Percentiles rank a stretch among this genome's conserved stretches.
These are phyloP conservation scores for Baudoinia panamericana DNA, from an alignment of 495 filamentous ascomycete species.

Conservation along the genomic window DNA sequence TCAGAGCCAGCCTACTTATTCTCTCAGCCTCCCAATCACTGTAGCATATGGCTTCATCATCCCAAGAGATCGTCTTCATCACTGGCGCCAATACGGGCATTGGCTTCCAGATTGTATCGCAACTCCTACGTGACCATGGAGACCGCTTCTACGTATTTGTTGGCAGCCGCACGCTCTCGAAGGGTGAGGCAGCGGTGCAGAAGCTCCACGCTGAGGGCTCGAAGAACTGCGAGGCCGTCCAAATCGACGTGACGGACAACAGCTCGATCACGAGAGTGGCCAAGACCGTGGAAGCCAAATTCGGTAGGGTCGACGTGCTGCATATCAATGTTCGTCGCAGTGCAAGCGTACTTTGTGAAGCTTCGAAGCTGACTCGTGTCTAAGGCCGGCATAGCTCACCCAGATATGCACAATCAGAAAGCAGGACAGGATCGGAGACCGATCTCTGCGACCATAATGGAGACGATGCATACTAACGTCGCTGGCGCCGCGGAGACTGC, in stretches of 20 bases:
- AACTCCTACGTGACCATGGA: constrained; percentile 7
- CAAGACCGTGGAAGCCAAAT: neutral
- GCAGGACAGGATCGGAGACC: constrained; percentile 1
- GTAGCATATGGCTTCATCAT: neutral
- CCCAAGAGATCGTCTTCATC: constrained; percentile 19
- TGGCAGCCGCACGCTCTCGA: constrained; percentile 8
- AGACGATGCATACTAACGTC: constrained; percentile 8
- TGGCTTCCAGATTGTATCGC: constrained; percentile 17
- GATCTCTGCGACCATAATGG: constrained; percentile 1
- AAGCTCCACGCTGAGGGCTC: constrained; percentile 1
- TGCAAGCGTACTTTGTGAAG: neutral
- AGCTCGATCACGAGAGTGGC: constrained; percentile 5
- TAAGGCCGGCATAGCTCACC: constrained; percentile 9
- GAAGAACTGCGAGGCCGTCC: constrained; percentile 1
- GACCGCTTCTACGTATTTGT: constrained; percentile 7
- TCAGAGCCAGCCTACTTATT: too few relatives aligned
- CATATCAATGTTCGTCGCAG: constrained; percentile 5
- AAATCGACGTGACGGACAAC: constrained; percentile 13
- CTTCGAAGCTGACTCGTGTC: neutral
- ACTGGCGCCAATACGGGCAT: constrained; percentile 22
- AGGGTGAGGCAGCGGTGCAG: constrained; percentile 8
- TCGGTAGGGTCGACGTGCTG: constrained; percentile 11
- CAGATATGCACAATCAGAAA: neutral
- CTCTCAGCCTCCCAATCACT: too few relatives aligned
- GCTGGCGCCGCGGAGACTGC: constrained; percentile 2